A percentile compares a stretch with the other conserved stretches of the same genome.
phyloP scores from a whole-genome alignment of 2,329 filamentous ascomycete species.

The Colletotrichum tropicicola region DNA sequence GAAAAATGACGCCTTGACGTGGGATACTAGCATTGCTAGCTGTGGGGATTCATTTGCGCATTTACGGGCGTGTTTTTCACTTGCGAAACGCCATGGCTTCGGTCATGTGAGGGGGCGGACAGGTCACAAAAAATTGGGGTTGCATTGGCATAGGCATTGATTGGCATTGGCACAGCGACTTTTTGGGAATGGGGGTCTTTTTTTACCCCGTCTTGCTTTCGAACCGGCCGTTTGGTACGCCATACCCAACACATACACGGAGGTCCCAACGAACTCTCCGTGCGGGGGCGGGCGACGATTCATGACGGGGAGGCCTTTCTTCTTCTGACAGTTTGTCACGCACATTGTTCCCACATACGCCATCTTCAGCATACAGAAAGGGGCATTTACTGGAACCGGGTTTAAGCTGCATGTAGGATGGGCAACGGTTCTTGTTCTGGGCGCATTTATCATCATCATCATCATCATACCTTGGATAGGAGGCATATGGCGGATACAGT shows the following conservation, averaged over 20 bases:
- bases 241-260: constrained; percentile 19
- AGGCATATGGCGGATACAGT: constrained; percentile 30
- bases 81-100: constrained; percentile 5
- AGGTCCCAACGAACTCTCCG: constrained; percentile 14
- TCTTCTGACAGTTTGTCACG: neutral
- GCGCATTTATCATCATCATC: constrained; percentile 10
- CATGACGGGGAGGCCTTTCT: neutral
- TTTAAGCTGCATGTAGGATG: neutral
- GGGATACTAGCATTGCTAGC: neutral
- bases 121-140: constrained; percentile 17
- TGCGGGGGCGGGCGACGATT: neutral
- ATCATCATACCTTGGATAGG: constrained; percentile 1
- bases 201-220: neutral
- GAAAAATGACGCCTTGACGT: neutral
- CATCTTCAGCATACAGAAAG: constrained; percentile 21
- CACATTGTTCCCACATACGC: neutral
- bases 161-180: constrained; percentile 25
- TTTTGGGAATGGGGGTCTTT: constrained; percentile 2
- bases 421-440: neutral
- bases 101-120: constrained; percentile 18
- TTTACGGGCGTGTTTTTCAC: neutral
- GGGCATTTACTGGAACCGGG: constrained; percentile 2
- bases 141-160: constrained; percentile 28
- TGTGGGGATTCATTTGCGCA: constrained; percentile 17
- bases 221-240: constrained; percentile 18